phyloP scores from a whole-genome alignment of 1,284 basidiomycete species.

The Wolfiporia cocos region DNA sequence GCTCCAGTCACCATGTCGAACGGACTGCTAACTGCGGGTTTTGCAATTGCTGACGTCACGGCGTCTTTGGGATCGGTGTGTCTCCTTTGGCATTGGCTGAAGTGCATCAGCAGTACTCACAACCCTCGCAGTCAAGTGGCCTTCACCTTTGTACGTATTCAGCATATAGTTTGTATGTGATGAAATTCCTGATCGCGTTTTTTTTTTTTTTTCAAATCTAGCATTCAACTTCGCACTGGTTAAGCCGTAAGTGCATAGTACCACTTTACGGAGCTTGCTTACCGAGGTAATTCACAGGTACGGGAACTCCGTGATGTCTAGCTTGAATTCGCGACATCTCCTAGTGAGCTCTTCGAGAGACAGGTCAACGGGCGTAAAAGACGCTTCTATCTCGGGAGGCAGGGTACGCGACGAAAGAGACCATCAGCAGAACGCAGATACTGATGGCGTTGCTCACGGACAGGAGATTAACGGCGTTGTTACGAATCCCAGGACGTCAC shows the following conservation, averaged over 20 bases:
- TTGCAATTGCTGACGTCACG: constrained; percentile 4
- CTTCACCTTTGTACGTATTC: constrained; percentile 1
- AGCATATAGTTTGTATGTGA: not conserved
- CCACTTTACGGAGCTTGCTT: not conserved
- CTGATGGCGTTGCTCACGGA: too few species aligned
- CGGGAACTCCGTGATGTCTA: constrained; percentile 6
- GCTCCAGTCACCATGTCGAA: constrained; percentile 5
- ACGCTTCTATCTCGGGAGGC: too few species aligned
- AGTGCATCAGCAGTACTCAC: not conserved
- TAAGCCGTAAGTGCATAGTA: constrained; percentile 1
- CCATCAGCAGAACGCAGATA: not conserved
- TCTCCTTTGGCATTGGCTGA: not conserved
- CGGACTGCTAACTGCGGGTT: constrained; percentile 4
- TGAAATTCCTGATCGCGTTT: not conserved
- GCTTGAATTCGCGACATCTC: constrained; percentile 3
- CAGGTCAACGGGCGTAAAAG: too few species aligned
- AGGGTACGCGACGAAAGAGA: not conserved
- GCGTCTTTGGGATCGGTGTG: constrained; percentile 1
- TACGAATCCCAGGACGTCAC: not conserved
- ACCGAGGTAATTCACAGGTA: constrained; percentile 1
- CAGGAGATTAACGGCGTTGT: too few species aligned
- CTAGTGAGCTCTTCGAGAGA: not conserved
- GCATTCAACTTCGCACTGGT: constrained; percentile 4
- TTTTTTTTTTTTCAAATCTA: too few species aligned
- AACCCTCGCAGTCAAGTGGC: not conserved